These are phyloP conservation scores for Penicillium capsulatum DNA, from an alignment of 2,329 filamentous ascomycete genomes.

Conservation along the genomic window DNA sequence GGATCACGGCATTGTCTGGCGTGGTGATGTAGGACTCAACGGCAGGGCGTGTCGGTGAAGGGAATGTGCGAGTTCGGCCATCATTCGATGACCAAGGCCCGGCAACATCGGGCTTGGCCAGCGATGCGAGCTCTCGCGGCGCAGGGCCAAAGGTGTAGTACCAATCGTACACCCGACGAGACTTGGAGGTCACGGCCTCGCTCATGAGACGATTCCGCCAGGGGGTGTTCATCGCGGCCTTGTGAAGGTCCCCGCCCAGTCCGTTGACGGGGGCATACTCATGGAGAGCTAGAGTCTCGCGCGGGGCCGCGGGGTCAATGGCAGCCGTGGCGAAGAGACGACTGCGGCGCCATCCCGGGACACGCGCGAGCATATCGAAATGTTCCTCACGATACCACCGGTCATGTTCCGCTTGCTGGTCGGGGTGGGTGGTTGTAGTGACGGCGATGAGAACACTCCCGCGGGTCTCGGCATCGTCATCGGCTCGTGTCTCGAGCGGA, in stretches of 20 bases:
- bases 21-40: slow-evolving; percentile 67
- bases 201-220: slow-evolving; percentile 58
- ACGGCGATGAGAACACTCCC: slow-evolving; percentile 61
- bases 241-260: slow-evolving; percentile 60
- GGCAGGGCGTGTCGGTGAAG: slow-evolving; percentile 44
- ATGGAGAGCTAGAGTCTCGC: slow-evolving; percentile 63
- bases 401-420: slow-evolving; percentile 53
- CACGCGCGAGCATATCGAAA: slow-evolving; percentile 63
- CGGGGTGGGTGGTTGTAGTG: slow-evolving; percentile 55
- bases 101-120: slow-evolving; percentile 47
- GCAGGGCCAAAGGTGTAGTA: slow-evolving; percentile 77
- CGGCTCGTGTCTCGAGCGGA: slow-evolving; percentile 57
- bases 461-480: slow-evolving; percentile 51
- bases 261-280: slow-evolving; percentile 68
- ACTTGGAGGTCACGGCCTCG: slow-evolving; percentile 56
- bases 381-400: slow-evolving; percentile 76
- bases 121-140: slow-evolving; percentile 61
- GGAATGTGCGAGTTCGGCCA: slow-evolving; percentile 52
- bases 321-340: slow-evolving; percentile 65
- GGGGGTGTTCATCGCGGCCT: slow-evolving; percentile 59
- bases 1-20: slow-evolving; percentile 62
- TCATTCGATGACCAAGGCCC: slow-evolving; percentile 55
- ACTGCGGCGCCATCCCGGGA: slow-evolving; percentile 74
- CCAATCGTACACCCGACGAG: slow-evolving; percentile 61
- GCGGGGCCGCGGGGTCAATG: slow-evolving; percentile 54